Evolutionary conservation across 2,329 filamentous ascomycete species (phyloP).

Genomic region (Cladosporium oxysporum): DNA sequence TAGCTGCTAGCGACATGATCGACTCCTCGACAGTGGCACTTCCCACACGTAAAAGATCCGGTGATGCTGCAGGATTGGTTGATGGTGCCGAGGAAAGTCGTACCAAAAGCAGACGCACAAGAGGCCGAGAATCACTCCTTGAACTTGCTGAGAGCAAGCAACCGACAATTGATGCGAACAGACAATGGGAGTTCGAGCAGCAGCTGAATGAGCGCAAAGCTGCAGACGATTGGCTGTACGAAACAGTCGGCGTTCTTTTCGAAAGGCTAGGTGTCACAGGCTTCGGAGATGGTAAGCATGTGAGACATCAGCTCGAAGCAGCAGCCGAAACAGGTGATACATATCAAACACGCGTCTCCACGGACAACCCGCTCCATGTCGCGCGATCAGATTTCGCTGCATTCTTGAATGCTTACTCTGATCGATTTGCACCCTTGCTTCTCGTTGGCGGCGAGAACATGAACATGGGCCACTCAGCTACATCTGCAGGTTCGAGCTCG

Average conservation of each 20-base stretch:
- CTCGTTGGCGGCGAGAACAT: constrained; percentile 31
- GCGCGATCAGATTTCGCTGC: constrained; percentile 29
- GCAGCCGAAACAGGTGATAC: constrained; percentile 12
- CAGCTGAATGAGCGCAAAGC: constrained; percentile 55
- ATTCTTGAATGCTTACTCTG: constrained; percentile 35
- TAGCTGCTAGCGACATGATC: constrained; percentile 29
- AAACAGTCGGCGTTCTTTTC: constrained; percentile 55
- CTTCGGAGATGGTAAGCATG: constrained; percentile 32
- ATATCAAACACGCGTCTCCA: background rate
- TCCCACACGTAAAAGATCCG: constrained; percentile 60
- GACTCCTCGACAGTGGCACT: constrained; percentile 34
- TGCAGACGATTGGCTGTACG: constrained; percentile 61
- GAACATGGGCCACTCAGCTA: constrained; percentile 23
- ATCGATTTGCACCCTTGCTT: constrained; percentile 31
- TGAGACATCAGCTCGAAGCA: constrained; percentile 32
- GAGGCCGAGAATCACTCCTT: constrained; percentile 58
- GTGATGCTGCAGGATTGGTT: constrained; percentile 59
- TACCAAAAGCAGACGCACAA: constrained; percentile 61
- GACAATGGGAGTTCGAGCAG: constrained; percentile 56
- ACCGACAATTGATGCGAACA: constrained; percentile 48
- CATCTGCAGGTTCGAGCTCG: constrained; percentile 21
- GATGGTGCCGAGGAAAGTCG: constrained; percentile 59
- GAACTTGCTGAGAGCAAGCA: constrained; percentile 47
- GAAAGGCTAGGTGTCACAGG: constrained; percentile 52
- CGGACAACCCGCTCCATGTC: constrained; percentile 20